Evolutionary conservation across 495 filamentous ascomycete species (phyloP).

Genomic region (Penicillium daleae): DNA sequence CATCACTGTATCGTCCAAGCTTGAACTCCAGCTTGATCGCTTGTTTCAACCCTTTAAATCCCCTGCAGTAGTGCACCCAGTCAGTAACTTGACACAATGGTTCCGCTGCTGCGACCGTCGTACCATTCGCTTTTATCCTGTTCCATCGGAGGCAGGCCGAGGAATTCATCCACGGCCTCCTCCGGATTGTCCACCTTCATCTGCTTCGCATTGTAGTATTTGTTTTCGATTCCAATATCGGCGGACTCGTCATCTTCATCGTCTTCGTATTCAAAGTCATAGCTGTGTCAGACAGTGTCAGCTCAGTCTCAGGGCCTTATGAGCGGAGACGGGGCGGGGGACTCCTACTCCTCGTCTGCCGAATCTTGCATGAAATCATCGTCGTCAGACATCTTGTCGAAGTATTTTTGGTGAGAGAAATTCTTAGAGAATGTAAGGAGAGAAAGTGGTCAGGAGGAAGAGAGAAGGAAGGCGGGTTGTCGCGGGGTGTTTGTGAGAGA

Average conservation of each 20-base stretch:
- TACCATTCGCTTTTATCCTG: slow-evolving; percentile 92
- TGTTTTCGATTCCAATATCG: slow-evolving; percentile 96
- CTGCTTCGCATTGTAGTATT: slow-evolving; percentile 99
- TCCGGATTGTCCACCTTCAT: slow-evolving; percentile 86
- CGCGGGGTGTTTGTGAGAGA: slow-evolving; percentile 6
- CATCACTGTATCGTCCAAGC: slow-evolving; percentile 80
- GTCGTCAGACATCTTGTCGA: slow-evolving; percentile 81
- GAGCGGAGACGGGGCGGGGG: slow-evolving; percentile 13
- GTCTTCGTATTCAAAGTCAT: slow-evolving; percentile 97
- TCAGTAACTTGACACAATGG: background rate
- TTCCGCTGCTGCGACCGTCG: slow-evolving; percentile 3
- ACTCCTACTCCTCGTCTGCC: slow-evolving; percentile 73
- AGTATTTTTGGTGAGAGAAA: background rate
- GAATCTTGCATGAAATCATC: slow-evolving; percentile 99
- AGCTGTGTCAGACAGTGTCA: slow-evolving; percentile 53
- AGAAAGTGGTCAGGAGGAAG: background rate
- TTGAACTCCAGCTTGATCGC: slow-evolving; percentile 97
- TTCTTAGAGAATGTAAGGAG: background rate
- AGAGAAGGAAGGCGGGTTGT: slow-evolving; percentile 11
- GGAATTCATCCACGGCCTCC: slow-evolving; percentile 88
- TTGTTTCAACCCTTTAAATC: slow-evolving; percentile 97
- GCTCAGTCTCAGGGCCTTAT: slow-evolving; percentile 20
- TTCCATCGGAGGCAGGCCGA: slow-evolving; percentile 82
- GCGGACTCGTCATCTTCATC: slow-evolving; percentile 85
- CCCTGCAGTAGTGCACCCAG: slow-evolving; percentile 54